Evolutionary conservation across 2,329 filamentous ascomycete species (phyloP).

Genomic region (Paecilomyces sp.): DNA sequence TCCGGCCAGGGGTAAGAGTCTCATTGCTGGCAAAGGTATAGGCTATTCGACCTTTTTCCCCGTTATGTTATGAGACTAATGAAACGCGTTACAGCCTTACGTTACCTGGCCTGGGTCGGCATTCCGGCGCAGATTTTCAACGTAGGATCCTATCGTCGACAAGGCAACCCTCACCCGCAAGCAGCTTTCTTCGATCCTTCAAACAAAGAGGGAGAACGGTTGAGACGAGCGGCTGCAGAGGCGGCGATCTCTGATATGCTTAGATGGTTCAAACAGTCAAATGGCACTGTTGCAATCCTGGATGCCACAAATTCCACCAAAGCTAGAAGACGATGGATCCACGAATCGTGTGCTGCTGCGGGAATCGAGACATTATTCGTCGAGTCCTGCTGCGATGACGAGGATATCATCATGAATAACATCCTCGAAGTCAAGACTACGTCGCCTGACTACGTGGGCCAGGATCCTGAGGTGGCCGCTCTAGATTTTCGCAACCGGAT

Average conservation of each 20-base stretch:
- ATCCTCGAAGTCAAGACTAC: slow-evolving; percentile 96
- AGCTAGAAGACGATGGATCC: slow-evolving; percentile 80
- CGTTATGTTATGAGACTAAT: slow-evolving; percentile 3
- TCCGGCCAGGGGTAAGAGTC: slow-evolving; percentile 90
- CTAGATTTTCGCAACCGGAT: slow-evolving; percentile 91
- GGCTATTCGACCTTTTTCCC: slow-evolving; percentile 4
- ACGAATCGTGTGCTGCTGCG: slow-evolving; percentile 66
- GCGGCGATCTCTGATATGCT: slow-evolving; percentile 92
- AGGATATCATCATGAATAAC: slow-evolving; percentile 95
- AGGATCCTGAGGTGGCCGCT: slow-evolving; percentile 87
- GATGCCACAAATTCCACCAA: slow-evolving; percentile 98
- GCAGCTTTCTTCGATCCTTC: slow-evolving; percentile 93
- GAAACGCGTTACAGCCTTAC: slow-evolving; percentile 56
- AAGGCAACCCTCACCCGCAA: slow-evolving; percentile 78
- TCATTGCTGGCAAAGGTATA: slow-evolving; percentile 93
- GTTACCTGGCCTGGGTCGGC: slow-evolving; percentile 94
- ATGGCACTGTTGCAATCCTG: slow-evolving; percentile 83
- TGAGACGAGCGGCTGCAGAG: slow-evolving; percentile 80
- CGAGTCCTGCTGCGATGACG: slow-evolving; percentile 93
- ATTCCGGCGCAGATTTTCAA: slow-evolving; percentile 95
- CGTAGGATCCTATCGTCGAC: slow-evolving; percentile 89
- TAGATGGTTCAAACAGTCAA: slow-evolving; percentile 71
- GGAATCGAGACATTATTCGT: slow-evolving; percentile 90
- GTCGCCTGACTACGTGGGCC: slow-evolving; percentile 87
- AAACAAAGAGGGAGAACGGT: slow-evolving; percentile 84